Conservation (phyloP, 2,329 filamentous ascomycete species). For the Sporothrix pseudoabietina region DNA sequence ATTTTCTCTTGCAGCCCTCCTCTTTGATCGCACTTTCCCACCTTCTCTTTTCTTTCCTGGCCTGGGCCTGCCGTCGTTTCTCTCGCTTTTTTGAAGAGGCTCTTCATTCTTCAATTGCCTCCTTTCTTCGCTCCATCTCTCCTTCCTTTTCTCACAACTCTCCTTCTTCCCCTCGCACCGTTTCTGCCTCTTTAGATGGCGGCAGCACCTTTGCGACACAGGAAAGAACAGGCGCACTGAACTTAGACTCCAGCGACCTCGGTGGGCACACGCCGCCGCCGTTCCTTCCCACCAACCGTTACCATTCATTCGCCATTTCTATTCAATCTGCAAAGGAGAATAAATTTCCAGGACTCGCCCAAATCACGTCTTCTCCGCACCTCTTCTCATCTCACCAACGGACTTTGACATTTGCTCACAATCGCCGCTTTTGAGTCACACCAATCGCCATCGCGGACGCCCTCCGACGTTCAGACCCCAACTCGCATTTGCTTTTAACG, state of each 20-base stretch:
- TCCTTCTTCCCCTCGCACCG: neutral
- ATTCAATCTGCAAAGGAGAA: neutral
- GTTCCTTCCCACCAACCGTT: slow-evolving; percentile 9
- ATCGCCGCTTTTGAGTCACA: neutral
- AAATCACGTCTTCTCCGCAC: neutral
- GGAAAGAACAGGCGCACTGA: slow-evolving; percentile 25
- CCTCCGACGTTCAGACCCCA: neutral
- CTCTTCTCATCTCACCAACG: neutral
- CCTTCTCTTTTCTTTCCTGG: slow-evolving; percentile 10
- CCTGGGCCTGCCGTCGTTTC: neutral
- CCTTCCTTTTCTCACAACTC: neutral
- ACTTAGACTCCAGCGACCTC: slow-evolving; percentile 4
- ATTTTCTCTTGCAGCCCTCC: slow-evolving; percentile 17
- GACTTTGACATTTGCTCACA: neutral
- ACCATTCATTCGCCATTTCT: slow-evolving; percentile 4
- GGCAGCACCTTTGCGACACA: slow-evolving; percentile 18
- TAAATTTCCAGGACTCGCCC: slow-evolving; percentile 4
- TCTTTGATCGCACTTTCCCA: slow-evolving; percentile 23
- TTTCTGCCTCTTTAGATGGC: slow-evolving; percentile 10
- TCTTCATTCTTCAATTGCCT: neutral
- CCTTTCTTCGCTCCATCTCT: neutral
- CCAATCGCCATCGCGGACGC: neutral
- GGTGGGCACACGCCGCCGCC: slow-evolving; percentile 20
- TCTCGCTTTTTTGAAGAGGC: neutral
- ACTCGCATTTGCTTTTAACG: neutral